phyloP scores from a whole-genome alignment of 345 rosid genomes.

The Punica granatum region DNA sequence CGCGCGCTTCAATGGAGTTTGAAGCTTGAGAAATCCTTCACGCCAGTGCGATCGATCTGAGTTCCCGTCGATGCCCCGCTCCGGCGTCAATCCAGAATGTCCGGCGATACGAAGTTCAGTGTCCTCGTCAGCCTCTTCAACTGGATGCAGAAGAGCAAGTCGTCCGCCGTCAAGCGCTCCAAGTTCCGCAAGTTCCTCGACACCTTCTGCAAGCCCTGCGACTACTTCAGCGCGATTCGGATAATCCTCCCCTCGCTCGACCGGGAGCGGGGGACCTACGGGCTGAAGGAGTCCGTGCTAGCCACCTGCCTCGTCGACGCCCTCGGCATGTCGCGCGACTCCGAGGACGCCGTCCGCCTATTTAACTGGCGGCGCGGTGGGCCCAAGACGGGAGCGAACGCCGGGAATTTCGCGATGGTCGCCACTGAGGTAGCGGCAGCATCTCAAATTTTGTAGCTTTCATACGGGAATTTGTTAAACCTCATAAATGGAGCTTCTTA shows the following conservation, averaged over 20 bases:
- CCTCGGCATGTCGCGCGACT: slow-evolving; percentile 83
- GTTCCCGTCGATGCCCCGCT: no score
- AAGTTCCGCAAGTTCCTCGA: slow-evolving; percentile 88
- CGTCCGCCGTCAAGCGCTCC: slow-evolving; percentile 65
- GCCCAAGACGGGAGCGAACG: slow-evolving; percentile 58
- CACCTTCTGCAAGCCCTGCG: slow-evolving; percentile 62
- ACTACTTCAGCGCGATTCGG: slow-evolving; percentile 64
- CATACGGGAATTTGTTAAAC: neutral
- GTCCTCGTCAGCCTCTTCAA: slow-evolving; percentile 74
- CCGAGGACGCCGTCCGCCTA: slow-evolving; percentile 76
- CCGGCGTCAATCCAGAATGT: slow-evolving; percentile 6
- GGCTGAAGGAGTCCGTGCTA: slow-evolving; percentile 91
- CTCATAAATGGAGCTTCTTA: neutral
- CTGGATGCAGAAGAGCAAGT: slow-evolving; percentile 78
- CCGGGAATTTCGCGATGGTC: slow-evolving; percentile 75
- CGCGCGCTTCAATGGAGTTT: slow-evolving; percentile 1
- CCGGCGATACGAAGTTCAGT: slow-evolving; percentile 44
- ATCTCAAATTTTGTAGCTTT: neutral
- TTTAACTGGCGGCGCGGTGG: slow-evolving; percentile 96
- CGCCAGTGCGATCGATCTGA: no score
- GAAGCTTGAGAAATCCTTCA: neutral
- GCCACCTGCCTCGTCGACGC: slow-evolving; percentile 80
- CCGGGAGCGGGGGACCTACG: slow-evolving; percentile 82
- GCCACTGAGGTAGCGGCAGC: slow-evolving; percentile 52
- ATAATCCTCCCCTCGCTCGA: slow-evolving; percentile 82